Percentiles rank a stretch among this genome's conserved stretches.
Conservation (phyloP, 2,329 filamentous ascomycete species). For the Calonectria pauciramosa region DNA sequence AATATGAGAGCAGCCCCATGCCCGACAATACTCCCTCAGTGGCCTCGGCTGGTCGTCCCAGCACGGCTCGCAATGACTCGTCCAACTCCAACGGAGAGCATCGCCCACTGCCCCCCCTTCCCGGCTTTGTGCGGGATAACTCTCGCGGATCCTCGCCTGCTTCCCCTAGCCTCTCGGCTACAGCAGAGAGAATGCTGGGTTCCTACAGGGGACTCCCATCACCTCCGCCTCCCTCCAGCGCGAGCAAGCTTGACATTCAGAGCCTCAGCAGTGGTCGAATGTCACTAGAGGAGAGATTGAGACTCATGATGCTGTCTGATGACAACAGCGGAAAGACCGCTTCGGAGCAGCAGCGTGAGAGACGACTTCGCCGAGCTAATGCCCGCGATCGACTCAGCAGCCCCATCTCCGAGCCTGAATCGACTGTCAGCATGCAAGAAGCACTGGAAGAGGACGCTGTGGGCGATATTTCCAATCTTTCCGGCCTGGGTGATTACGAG, state of each 20-base stretch:
- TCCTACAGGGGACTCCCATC: constrained; percentile 79
- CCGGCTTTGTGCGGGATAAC: constrained; percentile 67
- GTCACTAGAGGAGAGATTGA: constrained; percentile 87
- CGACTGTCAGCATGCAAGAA: constrained; percentile 47
- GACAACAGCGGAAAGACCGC: constrained; percentile 70
- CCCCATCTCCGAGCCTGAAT: constrained; percentile 56
- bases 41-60: constrained; percentile 64
- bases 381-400: constrained; percentile 65
- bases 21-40: constrained; percentile 63
- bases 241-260: constrained; percentile 83
- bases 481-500: constrained; percentile 73
- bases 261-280: constrained; percentile 82
- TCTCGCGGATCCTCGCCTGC: constrained; percentile 65
- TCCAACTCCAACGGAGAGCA: constrained; percentile 84
- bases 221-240: constrained; percentile 74
- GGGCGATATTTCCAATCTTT: constrained; percentile 71
- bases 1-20: constrained; percentile 78
- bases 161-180: constrained; percentile 75
- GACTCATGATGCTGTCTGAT: constrained; percentile 89
- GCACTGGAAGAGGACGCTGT: constrained; percentile 68
- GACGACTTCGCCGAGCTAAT: constrained; percentile 75
- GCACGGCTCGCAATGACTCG: constrained; percentile 78
- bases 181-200: constrained; percentile 78
- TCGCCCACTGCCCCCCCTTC: constrained; percentile 88
- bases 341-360: constrained; percentile 76